Evolutionary conservation across 164 flowering plant species (phyloP).

Genomic region (Tinospora cordifolia): DNA sequence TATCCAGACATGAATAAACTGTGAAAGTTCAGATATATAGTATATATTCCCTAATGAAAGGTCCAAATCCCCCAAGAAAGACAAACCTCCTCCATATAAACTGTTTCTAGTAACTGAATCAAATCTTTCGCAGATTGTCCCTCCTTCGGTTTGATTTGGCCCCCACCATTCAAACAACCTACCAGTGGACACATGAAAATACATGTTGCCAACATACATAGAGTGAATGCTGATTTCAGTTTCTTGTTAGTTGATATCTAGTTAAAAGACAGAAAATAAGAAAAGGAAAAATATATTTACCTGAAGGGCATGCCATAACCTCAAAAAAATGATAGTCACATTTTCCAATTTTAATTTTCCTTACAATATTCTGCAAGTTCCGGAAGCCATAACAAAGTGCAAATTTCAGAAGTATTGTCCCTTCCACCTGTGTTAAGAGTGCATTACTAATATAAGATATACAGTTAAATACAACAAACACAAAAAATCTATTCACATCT

Average conservation of each 20-base stretch:
- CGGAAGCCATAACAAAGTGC: slow-evolving; percentile 97
- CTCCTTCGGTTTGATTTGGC: slow-evolving; percentile 77
- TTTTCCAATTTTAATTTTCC: slow-evolving; percentile 69
- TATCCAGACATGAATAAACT: no score
- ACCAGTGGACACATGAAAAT: slow-evolving; percentile 7
- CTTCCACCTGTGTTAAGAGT: slow-evolving; percentile 57
- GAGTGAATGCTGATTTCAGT: not conserved
- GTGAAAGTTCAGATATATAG: not conserved
- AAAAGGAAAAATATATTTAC: slow-evolving; percentile 22
- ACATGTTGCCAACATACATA: not conserved
- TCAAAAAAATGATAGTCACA: slow-evolving; percentile 90
- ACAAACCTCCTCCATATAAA: slow-evolving; percentile 70
- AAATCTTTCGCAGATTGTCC: slow-evolving; percentile 82
- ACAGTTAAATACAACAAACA: not conserved
- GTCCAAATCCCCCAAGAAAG: not conserved
- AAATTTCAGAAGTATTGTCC: slow-evolving; percentile 63
- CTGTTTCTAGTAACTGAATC: slow-evolving; percentile 50
- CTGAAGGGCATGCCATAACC: slow-evolving; percentile 99
- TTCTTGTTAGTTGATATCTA: not conserved
- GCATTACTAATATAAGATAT: not conserved
- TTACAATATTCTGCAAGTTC: slow-evolving; percentile 80
- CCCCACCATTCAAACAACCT: slow-evolving; percentile 99
- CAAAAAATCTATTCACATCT: not conserved
- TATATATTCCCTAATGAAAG: not conserved
- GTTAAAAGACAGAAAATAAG: not conserved